Base-by-base conservation (phyloP, 2,329 filamentous ascomycete species). In the Basipetospora chlamydospora region DNA sequence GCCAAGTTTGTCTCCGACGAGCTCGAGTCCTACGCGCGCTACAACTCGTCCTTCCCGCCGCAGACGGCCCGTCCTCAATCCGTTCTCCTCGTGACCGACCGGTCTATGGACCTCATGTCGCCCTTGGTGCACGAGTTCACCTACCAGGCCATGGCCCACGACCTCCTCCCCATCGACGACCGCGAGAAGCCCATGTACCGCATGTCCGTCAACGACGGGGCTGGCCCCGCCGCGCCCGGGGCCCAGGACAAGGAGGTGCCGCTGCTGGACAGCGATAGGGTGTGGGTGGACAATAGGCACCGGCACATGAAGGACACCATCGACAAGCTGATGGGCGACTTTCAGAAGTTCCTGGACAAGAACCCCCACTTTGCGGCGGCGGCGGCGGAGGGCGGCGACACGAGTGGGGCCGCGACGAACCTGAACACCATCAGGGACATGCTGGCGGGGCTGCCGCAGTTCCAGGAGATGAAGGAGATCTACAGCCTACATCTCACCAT, bases 271-370 rank as follows among this genome's bases (percentile, higher is more conserved):
- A 81, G 84, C 49, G 90, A 98, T 60, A 81, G 79, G 52, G 82
- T 98, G 32, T 98, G 90, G 90, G 78, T 93, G 17, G 83, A 90
- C 42, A 94, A 94, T 51, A 73, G 90, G 38, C 90, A 98, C 58
- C 72, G 77, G 36, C 90, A 98, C 58, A 98, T 98, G 90, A 94
- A 93, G 55, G 87, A 96, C 54, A 90, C 90, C 3, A 87, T 96
- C 48, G 83, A 88, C 51, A 92, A 88, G 56, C 66, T 98, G 42
- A 90, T 88, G 67, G 72, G 76, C 39, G 88, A 96, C 53, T 96
- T 98, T 51, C 78, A 86, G 49, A 87, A 78, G 51, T 98, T 98
- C 59, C 71, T 94, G 48, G 75, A 79, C 29, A 78, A 90, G 42
- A 94, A 98, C 52, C 82, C 87, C 11, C 84, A 96, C 51, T 96